A percentile compares a stretch with the other conserved stretches of the same genome.
Evolutionary conservation across 176 grass and related monocot species (phyloP).

Genomic region (Melocanna baccifera): DNA sequence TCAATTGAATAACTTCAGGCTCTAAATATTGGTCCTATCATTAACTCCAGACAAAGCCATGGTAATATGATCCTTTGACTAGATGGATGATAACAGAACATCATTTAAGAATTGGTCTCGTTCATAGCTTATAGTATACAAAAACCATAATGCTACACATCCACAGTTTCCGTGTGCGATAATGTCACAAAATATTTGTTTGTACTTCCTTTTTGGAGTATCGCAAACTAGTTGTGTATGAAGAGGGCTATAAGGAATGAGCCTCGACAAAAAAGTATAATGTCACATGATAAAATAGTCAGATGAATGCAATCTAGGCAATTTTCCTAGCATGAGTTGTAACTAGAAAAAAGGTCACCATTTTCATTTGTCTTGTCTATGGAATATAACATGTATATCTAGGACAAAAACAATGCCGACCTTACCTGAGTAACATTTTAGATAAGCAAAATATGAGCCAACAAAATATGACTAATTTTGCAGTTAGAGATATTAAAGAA

Average conservation of each 20-base stretch:
- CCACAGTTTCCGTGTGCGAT: not conserved
- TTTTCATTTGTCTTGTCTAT: not conserved
- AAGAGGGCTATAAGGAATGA: not conserved
- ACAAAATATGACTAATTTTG: not conserved
- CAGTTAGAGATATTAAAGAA: slow-evolving; percentile 23
- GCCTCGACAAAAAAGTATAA: not conserved
- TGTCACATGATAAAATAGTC: not conserved
- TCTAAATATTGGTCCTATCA: slow-evolving; percentile 7
- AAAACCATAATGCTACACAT: not conserved
- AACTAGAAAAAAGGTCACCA: not conserved
- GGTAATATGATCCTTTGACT: not conserved
- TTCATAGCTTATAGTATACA: not conserved
- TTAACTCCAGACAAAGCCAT: not conserved
- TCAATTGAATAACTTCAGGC: not conserved
- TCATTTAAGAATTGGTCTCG: not conserved
- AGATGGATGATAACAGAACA: not conserved
- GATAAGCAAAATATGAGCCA: not conserved
- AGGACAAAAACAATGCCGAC: not conserved
- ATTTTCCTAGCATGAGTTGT: slow-evolving; percentile 3
- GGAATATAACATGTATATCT: not conserved
- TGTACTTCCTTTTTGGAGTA: not conserved
- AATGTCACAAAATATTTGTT: not conserved
- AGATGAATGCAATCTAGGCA: not conserved
- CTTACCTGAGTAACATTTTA: not conserved
- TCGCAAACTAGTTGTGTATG: not conserved